Evolutionary conservation across 805 yeast species (phyloP).

Genomic region (Vanderwaltozyma polyspora): DNA sequence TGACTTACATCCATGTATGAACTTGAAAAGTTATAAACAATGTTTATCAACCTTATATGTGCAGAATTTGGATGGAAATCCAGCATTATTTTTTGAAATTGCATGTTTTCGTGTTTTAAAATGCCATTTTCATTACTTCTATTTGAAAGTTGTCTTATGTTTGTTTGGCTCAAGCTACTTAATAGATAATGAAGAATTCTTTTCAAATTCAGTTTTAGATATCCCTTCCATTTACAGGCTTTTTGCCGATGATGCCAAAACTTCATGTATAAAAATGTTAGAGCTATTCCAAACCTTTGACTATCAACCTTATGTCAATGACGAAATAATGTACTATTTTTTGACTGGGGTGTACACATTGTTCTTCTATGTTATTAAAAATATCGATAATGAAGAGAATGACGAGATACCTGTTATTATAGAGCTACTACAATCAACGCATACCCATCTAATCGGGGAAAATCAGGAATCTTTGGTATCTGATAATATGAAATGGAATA

Average conservation of each 20-base stretch:
- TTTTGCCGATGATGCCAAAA: slow-evolving; percentile 7
- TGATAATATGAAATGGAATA: slow-evolving; percentile 20
- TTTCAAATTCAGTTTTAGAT: slow-evolving; percentile 8
- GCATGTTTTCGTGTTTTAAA: slow-evolving; percentile 14
- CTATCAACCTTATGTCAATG: slow-evolving; percentile 15
- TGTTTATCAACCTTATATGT: slow-evolving; percentile 13
- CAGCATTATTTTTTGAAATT: slow-evolving; percentile 12
- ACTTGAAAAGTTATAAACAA: slow-evolving; percentile 13
- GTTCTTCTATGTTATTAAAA: slow-evolving; percentile 11
- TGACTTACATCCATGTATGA: slow-evolving; percentile 15
- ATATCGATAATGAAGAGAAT: slow-evolving; percentile 9
- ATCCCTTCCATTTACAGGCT: slow-evolving; percentile 7
- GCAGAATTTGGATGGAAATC: slow-evolving; percentile 9
- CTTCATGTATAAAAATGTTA: slow-evolving; percentile 11
- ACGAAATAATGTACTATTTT: slow-evolving; percentile 15
- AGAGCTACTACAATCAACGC: slow-evolving; percentile 7
- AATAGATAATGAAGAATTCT: slow-evolving; percentile 12
- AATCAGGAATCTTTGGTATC: slow-evolving; percentile 8
- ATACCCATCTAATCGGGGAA: slow-evolving; percentile 12
- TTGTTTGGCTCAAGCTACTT: slow-evolving; percentile 15
- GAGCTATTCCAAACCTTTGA: slow-evolving; percentile 11
- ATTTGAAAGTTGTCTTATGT: slow-evolving; percentile 11
- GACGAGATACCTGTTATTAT: slow-evolving; percentile 7
- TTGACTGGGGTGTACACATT: slow-evolving; percentile 16
- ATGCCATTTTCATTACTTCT: slow-evolving; percentile 16